Evolutionary conservation across 768 basidiomycete species (phyloP), one percentile per base, ranked within the genome.

Genomic region (Gloeopeniophorella convolvens): DNA sequence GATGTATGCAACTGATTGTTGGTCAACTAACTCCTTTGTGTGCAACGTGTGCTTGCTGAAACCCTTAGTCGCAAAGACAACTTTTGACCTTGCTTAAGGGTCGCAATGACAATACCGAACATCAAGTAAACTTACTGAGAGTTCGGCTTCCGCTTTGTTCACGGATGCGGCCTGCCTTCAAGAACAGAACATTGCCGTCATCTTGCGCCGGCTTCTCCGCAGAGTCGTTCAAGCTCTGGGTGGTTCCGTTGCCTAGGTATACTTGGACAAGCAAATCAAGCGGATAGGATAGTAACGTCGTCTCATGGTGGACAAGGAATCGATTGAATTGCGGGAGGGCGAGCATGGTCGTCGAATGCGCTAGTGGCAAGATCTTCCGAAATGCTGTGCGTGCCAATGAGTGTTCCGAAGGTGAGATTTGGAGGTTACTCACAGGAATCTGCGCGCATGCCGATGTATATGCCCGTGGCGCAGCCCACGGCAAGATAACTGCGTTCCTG

Each of bases 181-280:
- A 81, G 54, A 89, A 80, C n/a, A 78, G 49, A 3, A 90, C 78
- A 40, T 69, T 73, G 5, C 71, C 68, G 48, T 76, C 75, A n/a
- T 69, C 63, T 1, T 74, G 75, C 4, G 77, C 74, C 15, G 89
- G 69, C 32, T 73, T 75, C 64, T 90, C 87, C 57, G 72, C 64
- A 3, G 84, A 79, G 1, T 77, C 74, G 5, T 77, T 73, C 16
- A 89, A 61, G 2, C 67, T 68, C 47, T 72, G 68, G 8, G 65
- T 56, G 12, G 77, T 68, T 0, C 74, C 63, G 50, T 77, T 67
- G 2, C 75, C 79, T 24, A 73, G 66, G 7, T 74, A 77, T 10
- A 83, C 73, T 20, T 79, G 77, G 0, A 77, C 79, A 35, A 90
- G 66, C n/a, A 81, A 62, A 50, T 88, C 85, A 8, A 90, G 71